phyloP scores from a whole-genome alignment of 2,329 filamentous ascomycete genomes.

The Diplodia seriata region DNA sequence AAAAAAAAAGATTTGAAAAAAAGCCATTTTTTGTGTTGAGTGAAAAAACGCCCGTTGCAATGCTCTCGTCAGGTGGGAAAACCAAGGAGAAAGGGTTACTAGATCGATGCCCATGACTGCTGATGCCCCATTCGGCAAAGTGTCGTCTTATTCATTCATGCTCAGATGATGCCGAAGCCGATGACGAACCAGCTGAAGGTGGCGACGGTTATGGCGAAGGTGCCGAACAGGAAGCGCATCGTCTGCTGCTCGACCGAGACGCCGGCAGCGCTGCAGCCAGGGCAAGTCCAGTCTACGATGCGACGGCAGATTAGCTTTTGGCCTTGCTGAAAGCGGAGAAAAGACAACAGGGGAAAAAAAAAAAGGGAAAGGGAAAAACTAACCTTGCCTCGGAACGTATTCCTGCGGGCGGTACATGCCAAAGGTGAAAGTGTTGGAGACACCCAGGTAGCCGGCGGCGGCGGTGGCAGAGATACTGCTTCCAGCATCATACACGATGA shows the following conservation, averaged over 20 bases:
- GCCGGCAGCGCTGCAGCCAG: constrained; percentile 62
- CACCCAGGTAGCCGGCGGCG: constrained; percentile 61
- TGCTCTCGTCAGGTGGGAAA: constrained; percentile 21
- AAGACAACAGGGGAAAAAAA: neutral
- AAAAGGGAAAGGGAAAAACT: constrained; percentile 37
- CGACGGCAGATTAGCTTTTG: constrained; percentile 19
- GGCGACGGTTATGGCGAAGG: constrained; percentile 62
- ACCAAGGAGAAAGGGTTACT: neutral
- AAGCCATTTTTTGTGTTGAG: constrained; percentile 24
- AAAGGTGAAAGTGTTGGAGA: constrained; percentile 62
- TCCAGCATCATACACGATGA: constrained; percentile 67
- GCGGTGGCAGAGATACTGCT: constrained; percentile 60
- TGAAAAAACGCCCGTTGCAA: constrained; percentile 25
- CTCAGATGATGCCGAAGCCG: constrained; percentile 52
- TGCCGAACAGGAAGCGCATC: constrained; percentile 62
- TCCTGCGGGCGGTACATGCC: constrained; percentile 67
- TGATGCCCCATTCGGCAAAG: neutral
- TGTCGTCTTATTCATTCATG: neutral
- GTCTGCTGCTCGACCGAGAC: constrained; percentile 63
- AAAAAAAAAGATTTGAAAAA: no score
- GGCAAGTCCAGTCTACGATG: constrained; percentile 59
- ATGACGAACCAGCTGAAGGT: constrained; percentile 63
- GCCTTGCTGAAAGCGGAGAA: constrained; percentile 24
- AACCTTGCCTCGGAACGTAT: constrained; percentile 59
- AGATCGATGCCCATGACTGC: constrained; percentile 2